A percentile compares a stretch with the other conserved stretches of the same genome.
These are phyloP conservation scores for Penicillium sp. DNA, from an alignment of 2,329 filamentous ascomycete species.

Conservation along the genomic window DNA sequence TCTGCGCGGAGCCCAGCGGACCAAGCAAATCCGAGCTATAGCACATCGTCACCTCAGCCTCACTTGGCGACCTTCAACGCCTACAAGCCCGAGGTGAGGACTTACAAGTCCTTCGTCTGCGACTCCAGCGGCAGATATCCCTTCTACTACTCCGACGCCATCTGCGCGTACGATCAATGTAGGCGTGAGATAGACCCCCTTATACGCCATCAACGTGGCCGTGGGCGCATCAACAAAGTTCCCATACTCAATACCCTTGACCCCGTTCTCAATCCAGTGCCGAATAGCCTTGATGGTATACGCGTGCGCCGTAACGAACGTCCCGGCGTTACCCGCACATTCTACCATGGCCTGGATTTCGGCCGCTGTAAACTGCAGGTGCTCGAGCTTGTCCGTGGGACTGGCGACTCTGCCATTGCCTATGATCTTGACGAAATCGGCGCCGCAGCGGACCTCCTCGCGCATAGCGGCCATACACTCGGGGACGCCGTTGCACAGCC, in stretches of 20 bases:
- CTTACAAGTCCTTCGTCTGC: conserved; percentile 49
- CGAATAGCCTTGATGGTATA: conserved; percentile 56
- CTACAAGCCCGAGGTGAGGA: conserved; percentile 48
- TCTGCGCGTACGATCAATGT: conserved; percentile 52
- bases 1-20: conserved; percentile 48
- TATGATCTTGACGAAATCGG: conserved; percentile 63
- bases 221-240: conserved; percentile 45
- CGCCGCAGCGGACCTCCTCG: conserved; percentile 55
- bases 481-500: conserved; percentile 55
- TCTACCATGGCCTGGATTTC: conserved; percentile 55
- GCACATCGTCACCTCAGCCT: conserved; percentile 55
- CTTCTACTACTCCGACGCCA: conserved; percentile 44
- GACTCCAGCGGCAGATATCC: conserved; percentile 33
- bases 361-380: conserved; percentile 55
- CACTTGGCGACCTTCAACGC: conserved; percentile 49
- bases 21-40: conserved; percentile 56
- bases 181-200: conserved; percentile 51
- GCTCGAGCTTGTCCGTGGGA: conserved; percentile 54
- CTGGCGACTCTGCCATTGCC: conserved; percentile 55
- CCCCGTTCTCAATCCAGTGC: conserved; percentile 55
- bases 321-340: conserved; percentile 50
- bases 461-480: conserved; percentile 53
- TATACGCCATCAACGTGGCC: conserved; percentile 51
- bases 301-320: conserved; percentile 57
- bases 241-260: conserved; percentile 55